Evolutionary conservation across 2,329 filamentous ascomycete genomes (phyloP), one percentile per base, ranked within the genome.

Genomic region (Fusarium luffae): DNA sequence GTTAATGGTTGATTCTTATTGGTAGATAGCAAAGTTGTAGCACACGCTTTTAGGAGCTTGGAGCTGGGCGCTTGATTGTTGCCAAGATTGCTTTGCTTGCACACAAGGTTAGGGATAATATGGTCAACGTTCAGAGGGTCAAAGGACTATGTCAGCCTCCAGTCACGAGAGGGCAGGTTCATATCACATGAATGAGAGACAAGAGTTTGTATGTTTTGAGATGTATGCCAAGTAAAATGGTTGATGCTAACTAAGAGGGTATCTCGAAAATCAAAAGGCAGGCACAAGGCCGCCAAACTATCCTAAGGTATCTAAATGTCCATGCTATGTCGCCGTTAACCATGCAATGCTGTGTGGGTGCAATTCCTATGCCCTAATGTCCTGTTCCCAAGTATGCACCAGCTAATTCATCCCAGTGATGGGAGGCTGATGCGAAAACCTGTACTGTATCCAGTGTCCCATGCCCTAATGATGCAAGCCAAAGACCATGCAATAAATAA

Each of bases 251-350:
- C 63, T 70, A 68, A 54, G 49, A 50, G 69, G 69, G 69, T 71
- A 71, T 71, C 69, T 72, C 41, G 48, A 63, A 69, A 72, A 66
- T 68, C 68, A 69, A 47, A 66, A 47, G 59, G 68, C 68, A 41
- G 55, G 58, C 66, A 46, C 57, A 34, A 55, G 44, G 66, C 69
- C 66, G 61, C 62, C 62, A 43, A 61, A 57, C 68, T 71, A 71
- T 71, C 68, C 69, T 70, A 72, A 72, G 66, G 69, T 72, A 71
- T 71, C 69, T 72, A 70, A 57, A 54, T 51, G 37, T 52, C 49
- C 49, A 52, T 52, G 49, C 59, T 41, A 64, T 25, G 48, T 70
- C 59, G 54, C 68, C 54, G 56, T 63, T 68, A 48, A 48, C 27
- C 61, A 63, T 66, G 63, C 62, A 47, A 18, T 59, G 62, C 47